Percentiles rank a stretch among this genome's conserved stretches.
Evolutionary conservation across 352 stramenopile species (phyloP).

Genomic region (Lagenidium giganteum): DNA sequence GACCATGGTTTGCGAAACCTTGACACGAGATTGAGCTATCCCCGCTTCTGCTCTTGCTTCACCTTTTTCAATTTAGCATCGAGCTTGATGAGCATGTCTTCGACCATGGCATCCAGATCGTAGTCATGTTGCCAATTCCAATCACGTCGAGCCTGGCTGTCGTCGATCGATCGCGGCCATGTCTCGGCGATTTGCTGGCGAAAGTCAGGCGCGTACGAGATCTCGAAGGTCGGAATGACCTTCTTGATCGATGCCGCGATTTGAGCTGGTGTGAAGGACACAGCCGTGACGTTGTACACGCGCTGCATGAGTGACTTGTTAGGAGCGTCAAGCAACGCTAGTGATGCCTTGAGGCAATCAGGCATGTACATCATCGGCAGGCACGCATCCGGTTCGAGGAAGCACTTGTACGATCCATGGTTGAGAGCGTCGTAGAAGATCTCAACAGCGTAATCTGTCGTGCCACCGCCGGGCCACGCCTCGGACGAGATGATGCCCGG

Average conservation of each 20-base stretch:
- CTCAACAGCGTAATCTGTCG: slow-evolving; percentile 90
- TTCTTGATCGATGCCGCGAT: slow-evolving; percentile 83
- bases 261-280: slow-evolving; percentile 87
- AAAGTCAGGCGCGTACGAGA: slow-evolving; percentile 87
- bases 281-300: slow-evolving; percentile 89
- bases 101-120: slow-evolving; percentile 85
- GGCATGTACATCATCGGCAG: slow-evolving; percentile 96
- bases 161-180: slow-evolving; percentile 86
- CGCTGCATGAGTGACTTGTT: slow-evolving; percentile 68
- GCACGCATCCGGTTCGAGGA: slow-evolving; percentile 67
- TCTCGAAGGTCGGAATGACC: slow-evolving; percentile 84
- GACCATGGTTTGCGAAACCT: no score
- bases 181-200: slow-evolving; percentile 89
- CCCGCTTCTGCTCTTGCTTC: no score
- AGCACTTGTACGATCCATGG: slow-evolving; percentile 87
- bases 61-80: slow-evolving; percentile 65
- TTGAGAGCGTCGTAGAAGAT: slow-evolving; percentile 92
- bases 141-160: slow-evolving; percentile 73
- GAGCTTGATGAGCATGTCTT: slow-evolving; percentile 87
- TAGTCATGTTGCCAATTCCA: slow-evolving; percentile 89
- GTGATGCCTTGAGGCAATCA: slow-evolving; percentile 86
- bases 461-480: slow-evolving; percentile 78
- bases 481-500: slow-evolving; percentile 88
- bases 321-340: slow-evolving; percentile 74
- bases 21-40: no score